A percentile compares a stretch with the other conserved stretches of the same genome.
These are phyloP conservation scores for Echinochloa phyllopogon DNA, from an alignment of 176 grass and related monocot genomes.

Conservation along the genomic window DNA sequence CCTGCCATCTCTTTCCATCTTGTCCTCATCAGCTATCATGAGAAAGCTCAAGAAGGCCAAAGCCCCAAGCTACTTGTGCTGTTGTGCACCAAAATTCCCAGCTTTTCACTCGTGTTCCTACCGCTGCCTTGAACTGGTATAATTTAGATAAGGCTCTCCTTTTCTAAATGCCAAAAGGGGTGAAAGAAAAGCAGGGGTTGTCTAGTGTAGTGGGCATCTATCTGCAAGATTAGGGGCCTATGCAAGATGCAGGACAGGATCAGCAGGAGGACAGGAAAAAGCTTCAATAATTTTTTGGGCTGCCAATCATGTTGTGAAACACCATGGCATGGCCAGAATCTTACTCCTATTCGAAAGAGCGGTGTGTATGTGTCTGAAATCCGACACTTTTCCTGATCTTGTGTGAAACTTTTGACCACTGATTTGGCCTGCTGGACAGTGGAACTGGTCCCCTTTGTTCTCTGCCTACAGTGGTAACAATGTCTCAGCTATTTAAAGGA, in stretches of 20 bases:
- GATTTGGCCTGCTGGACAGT: constrained; percentile 44
- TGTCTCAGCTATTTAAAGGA: constrained; percentile 22
- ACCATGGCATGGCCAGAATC: constrained; percentile 50
- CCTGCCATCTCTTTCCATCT: constrained; percentile 31
- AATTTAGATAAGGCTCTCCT: constrained; percentile 51
- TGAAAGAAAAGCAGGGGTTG: neutral
- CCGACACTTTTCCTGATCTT: constrained; percentile 15
- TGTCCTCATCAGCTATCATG: constrained; percentile 51
- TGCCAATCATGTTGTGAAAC: constrained; percentile 49
- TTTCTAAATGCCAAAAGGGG: constrained; percentile 38
- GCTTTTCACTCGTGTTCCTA: constrained; percentile 18
- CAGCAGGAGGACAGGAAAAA: constrained; percentile 39
- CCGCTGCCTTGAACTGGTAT: constrained; percentile 24
- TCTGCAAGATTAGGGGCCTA: constrained; percentile 35
- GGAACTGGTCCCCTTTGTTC: constrained; percentile 12
- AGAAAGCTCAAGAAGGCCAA: constrained; percentile 41
- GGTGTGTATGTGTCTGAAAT: constrained; percentile 24
- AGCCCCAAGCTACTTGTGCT: constrained; percentile 9
- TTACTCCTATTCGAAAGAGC: constrained; percentile 48
- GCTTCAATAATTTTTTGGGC: constrained; percentile 48
- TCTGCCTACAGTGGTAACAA: constrained; percentile 26
- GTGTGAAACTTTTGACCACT: constrained; percentile 45
- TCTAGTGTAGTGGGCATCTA: constrained; percentile 55
- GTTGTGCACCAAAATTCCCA: neutral
- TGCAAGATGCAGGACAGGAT: constrained; percentile 59